Conservation (phyloP, 2,329 filamentous ascomycete species). For the Penicillium hordei region DNA sequence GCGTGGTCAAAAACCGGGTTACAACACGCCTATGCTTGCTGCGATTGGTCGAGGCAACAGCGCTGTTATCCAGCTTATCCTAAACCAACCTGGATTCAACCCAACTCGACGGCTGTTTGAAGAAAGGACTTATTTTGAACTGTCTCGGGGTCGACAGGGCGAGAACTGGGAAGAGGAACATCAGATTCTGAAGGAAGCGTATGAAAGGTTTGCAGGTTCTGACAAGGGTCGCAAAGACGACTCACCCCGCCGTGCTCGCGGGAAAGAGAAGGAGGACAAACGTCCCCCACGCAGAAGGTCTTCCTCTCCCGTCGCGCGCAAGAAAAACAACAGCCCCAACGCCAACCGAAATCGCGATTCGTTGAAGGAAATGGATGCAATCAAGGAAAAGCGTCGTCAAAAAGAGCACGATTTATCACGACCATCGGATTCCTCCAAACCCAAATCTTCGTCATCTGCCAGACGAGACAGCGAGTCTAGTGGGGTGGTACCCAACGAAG, state of each 20-base stretch:
- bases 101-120: conserved; percentile 71
- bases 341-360: conserved; percentile 20
- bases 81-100: conserved; percentile 77
- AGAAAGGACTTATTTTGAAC: conserved; percentile 81
- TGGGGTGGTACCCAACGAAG: conserved; percentile 31
- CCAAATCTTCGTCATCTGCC: conserved; percentile 27
- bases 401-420: conserved; percentile 38
- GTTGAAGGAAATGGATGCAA: conserved; percentile 16
- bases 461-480: conserved; percentile 36
- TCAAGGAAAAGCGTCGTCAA: conserved; percentile 33
- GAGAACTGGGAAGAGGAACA: conserved; percentile 90
- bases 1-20: conserved; percentile 59
- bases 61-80: conserved; percentile 75
- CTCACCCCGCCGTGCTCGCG: conserved; percentile 43
- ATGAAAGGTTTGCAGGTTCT: conserved; percentile 39
- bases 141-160: conserved; percentile 77
- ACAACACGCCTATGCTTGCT: conserved; percentile 88
- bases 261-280: conserved; percentile 41
- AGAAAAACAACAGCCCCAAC: conserved; percentile 35
- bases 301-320: conserved; percentile 40
- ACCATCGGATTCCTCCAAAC: conserved; percentile 29
- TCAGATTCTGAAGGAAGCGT: conserved; percentile 70
- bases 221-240: conserved; percentile 36
- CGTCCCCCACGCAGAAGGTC: conserved; percentile 38
- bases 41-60: conserved; percentile 88